phyloP scores from a whole-genome alignment of 2,329 filamentous ascomycete species.

The Talaromyces sp. region DNA sequence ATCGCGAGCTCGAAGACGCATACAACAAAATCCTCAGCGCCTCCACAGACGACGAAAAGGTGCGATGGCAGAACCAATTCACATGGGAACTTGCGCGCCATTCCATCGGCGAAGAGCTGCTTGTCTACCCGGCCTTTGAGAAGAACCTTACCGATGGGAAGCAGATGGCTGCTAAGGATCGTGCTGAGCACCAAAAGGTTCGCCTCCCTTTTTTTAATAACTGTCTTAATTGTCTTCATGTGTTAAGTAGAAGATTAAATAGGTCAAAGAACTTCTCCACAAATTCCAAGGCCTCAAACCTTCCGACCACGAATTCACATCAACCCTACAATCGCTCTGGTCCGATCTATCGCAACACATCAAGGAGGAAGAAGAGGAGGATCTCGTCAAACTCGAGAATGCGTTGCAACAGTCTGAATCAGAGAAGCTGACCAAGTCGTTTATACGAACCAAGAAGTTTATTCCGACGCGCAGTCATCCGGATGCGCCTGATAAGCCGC shows the following conservation, averaged over 20 bases:
- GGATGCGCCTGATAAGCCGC: constrained; percentile 49
- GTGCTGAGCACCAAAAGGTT: constrained; percentile 47
- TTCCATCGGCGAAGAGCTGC: constrained; percentile 50
- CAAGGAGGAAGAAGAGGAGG: constrained; percentile 49
- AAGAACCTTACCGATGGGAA: constrained; percentile 46
- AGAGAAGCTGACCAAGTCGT: constrained; percentile 41
- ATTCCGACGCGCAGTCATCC: constrained; percentile 53
- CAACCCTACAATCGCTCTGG: constrained; percentile 46
- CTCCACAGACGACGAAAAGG: constrained; percentile 41
- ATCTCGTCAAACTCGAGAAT: constrained; percentile 49
- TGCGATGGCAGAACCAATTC: constrained; percentile 50
- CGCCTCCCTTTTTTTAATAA: neutral
- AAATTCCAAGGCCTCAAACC: constrained; percentile 48
- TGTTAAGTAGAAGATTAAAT: neutral
- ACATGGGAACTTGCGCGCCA: constrained; percentile 54
- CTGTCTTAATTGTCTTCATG: neutral
- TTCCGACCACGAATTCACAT: constrained; percentile 41
- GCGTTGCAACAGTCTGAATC: constrained; percentile 37
- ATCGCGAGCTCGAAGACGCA: constrained; percentile 40
- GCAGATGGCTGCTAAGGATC: constrained; percentile 47
- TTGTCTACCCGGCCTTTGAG: constrained; percentile 56
- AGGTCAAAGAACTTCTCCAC: constrained; percentile 54
- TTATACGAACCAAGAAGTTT: constrained; percentile 53
- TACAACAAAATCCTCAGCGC: constrained; percentile 45
- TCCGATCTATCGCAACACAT: constrained; percentile 46